Percentiles rank a stretch among this genome's conserved stretches.
These are phyloP conservation scores for Penicillium simplicissimum DNA, from an alignment of 495 filamentous ascomycete species.

Conservation along the genomic window DNA sequence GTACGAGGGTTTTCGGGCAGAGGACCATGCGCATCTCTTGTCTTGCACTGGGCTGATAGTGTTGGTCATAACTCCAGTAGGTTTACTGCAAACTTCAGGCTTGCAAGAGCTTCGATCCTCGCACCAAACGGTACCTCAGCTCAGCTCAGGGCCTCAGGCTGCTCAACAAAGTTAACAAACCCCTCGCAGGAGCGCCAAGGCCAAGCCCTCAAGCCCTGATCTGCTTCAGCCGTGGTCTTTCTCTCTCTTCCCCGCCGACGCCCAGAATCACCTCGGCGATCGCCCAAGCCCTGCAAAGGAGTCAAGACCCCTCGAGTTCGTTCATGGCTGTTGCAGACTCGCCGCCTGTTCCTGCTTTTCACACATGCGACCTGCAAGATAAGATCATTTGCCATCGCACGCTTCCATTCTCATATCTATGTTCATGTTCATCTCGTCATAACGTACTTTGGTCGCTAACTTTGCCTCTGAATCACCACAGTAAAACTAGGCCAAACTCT, in stretches of 20 bases:
- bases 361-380: conserved; percentile 18
- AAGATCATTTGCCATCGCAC: conserved; percentile 2
- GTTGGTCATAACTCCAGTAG: neutral
- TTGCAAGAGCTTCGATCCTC: too few species aligned
- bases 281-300: neutral
- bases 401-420: neutral
- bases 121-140: too few species aligned
- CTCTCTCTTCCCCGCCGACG: too few species aligned
- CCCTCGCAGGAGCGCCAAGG: too few species aligned
- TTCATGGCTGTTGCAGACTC: neutral
- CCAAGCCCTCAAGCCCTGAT: too few species aligned
- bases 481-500: neutral
- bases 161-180: too few species aligned
- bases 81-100: neutral
- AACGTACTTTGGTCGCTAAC: neutral
- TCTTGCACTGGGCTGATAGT: neutral
- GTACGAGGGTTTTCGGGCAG: conserved; percentile 5
- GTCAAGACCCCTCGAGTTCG: neutral
- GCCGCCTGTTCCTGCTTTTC: conserved; percentile 13
- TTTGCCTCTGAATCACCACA: neutral
- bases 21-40: neutral
- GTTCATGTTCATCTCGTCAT: neutral
- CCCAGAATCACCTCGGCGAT: too few species aligned
- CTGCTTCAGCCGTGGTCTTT: too few species aligned
- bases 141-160: too few species aligned